Base-by-base conservation (phyloP, 306 rosid species). In the Prunus salicina region DNA sequence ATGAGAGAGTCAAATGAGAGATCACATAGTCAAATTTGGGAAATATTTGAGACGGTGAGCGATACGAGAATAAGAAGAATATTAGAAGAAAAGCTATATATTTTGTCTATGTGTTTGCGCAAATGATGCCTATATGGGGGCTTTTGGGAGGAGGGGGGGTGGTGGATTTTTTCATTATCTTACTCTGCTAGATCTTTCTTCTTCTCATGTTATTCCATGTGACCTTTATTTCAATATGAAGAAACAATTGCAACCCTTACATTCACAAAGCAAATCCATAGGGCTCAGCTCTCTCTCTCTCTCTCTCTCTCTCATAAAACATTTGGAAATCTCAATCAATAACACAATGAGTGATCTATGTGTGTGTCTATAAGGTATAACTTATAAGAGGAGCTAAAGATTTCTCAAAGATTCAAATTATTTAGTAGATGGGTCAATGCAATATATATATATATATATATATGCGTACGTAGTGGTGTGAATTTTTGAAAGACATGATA, bases 181-280 rank as follows among this genome's bases (percentile, higher is more conserved):
- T 34, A 6, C 8, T 34, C 41, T 34, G 41, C 41, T 34, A 62
- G 30, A 69, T 68, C 16, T 60, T 5, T 56, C 34, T 46, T 50
- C 74, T 55, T n/a, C 81, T 74, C 84, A 74, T 77, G 84, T 34
- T 5, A 34, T 77, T 80, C 87, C 84, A 84, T 77, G 87, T 84
- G 87, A 80, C 57, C 69, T 73, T 56, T 22, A 68, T 25, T 73
- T 51, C 69, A 47, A 68, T 58, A 52, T 62, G 38, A 63, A 52
- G 53, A 60, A 46, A 34, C 55, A 69, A 74, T 47, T 58, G 41
- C 67, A 38, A 11, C 6, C 67, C 65, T 32, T 6, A 32, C 7
- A 32, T 0, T 32, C 38, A 32, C 38, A 32, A 32, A 32, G 38
- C 62, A 46, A 46, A 46, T 46, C 50, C 11, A 46, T 5, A 32